Evolutionary conservation across 805 yeast genomes (phyloP), one percentile per base, ranked within the genome.

Genomic region (Barnettozyma siamensis): DNA sequence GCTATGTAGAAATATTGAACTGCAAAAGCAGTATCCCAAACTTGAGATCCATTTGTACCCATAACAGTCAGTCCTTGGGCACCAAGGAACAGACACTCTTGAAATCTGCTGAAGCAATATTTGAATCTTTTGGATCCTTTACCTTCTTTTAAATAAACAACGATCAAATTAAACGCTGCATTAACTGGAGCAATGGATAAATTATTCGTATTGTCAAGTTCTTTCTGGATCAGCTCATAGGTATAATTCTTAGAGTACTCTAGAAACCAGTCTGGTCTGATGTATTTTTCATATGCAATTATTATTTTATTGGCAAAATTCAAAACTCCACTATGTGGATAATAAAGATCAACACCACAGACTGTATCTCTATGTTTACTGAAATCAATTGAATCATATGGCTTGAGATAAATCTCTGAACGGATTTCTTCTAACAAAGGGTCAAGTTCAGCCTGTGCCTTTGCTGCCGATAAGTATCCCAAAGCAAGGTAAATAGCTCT

Each of bases 31-130:
- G 82, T 80, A 62, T 93, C 99, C 99, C 99, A 93, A 1, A 83
- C 89, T 63, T 93, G 99, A 0, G 86, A 87, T 19, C 99, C 99
- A 61, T 93, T 93, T 1, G 99, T 93, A 3, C 99, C 99, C 86
- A 84, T 87, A 42, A 87, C 83, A 2, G 91, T 76, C 79, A 93
- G 73, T 5, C 99, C 99, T 57, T 83, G 84, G 0, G 88, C 84
- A 0, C 96, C 94, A 65, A 83, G 82, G 62, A 85, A 88, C 38
- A 88, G 54, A 29, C 78, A 80, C 53, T 93, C 97, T 30, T 78
- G 73, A 67, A 86, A 77, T 44, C 93, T 68, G 15, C 65, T 70
- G 34, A 73, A 59, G 24, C 81, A 71, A 18, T 69, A 65, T 39
- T 69, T 53, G 62, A 86, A 89, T 10, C 72, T 72, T 2, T 64